phyloP scores from a whole-genome alignment of 2,329 filamentous ascomycete species.

The Tothia fuscella region DNA sequence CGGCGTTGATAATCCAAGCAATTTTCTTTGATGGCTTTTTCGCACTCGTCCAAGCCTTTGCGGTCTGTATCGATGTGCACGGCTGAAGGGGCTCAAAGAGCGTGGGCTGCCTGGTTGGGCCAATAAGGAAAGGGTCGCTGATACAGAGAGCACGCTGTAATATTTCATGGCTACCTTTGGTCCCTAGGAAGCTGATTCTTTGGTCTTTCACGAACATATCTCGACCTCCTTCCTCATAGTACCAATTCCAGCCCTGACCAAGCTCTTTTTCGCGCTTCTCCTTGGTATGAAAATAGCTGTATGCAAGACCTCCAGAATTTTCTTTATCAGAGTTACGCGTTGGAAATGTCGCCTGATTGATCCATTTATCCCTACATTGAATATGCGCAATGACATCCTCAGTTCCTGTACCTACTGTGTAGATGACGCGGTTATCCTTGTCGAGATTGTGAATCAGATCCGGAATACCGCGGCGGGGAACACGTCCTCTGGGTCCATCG shows the following conservation, averaged over 20 bases:
- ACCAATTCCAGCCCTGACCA: constrained; percentile 42
- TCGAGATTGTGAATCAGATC: background rate
- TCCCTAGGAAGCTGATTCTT: constrained; percentile 21
- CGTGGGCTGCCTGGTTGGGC: constrained; percentile 33
- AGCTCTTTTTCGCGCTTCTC: constrained; percentile 32
- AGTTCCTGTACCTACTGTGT: constrained; percentile 5
- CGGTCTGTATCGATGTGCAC: constrained; percentile 32
- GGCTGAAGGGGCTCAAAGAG: constrained; percentile 28
- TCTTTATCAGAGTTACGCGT: constrained; percentile 24
- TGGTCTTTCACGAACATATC: constrained; percentile 33
- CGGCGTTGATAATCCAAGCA: constrained; percentile 46
- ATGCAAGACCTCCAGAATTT: constrained; percentile 27
- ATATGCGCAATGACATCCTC: constrained; percentile 17
- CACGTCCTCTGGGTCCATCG: background rate
- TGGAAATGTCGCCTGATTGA: constrained; percentile 39
- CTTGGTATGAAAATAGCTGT: constrained; percentile 32
- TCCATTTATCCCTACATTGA: constrained; percentile 40
- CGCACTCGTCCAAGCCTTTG: constrained; percentile 30
- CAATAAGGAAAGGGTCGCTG: constrained; percentile 33
- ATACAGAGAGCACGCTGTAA: constrained; percentile 21
- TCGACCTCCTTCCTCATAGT: constrained; percentile 30
- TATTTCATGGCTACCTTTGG: constrained; percentile 30
- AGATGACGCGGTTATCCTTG: constrained; percentile 3
- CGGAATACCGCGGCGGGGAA: constrained; percentile 5
- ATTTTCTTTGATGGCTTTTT: constrained; percentile 14